Base-by-base conservation (phyloP, 2,329 filamentous ascomycete genomes). In the Epichloe glyceriae region DNA sequence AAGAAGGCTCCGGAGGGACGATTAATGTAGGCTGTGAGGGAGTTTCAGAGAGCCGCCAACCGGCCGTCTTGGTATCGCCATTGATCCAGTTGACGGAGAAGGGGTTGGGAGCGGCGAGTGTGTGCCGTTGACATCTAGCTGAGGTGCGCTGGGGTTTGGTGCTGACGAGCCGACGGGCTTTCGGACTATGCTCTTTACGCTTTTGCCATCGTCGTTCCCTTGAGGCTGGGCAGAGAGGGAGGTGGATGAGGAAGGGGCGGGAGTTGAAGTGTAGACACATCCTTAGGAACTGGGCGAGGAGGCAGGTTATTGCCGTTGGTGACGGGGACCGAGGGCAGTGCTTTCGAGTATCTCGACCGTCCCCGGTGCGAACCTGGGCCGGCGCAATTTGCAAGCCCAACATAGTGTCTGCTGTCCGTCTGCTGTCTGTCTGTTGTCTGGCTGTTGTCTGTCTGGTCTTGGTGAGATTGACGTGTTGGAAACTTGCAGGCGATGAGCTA, bases 291-390 rank as follows among this genome's bases (percentile, higher is more conserved):
- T 47, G 57, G 55, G 14, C 57, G 56, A 20, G 54, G 57, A 30
- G 54, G 50, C 37, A 58, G 55, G 22, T 48, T 54, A 41, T 51
- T 48, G 37, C 50, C 50, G 49, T 58, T 50, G 46, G 53, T 51
- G 49, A 55, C 56, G 49, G 76, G 74, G 59, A 74, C 73, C 50
- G 70, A 67, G 35, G 76, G 77, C 55, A 80, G 66, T 35, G 75
- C 76, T 65, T 80, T 80, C 60, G 76, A 79, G 65, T 76, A 78
- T 62, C 76, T 75, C 57, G 76, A 79, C 50, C 69, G 66, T 58
- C 73, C 73, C 60, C 63, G 7, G 47, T 60, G 37, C 37, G 19
- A 39, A 44, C 12, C 41, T 48, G 12, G 15, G 22, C 40, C 35
- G 43, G 22, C 42, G 17, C 14, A 35, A 15, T 22, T 41, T 26